These are phyloP conservation scores for Zanthoxylum bungeanum DNA, from an alignment of 345 rosid species.

Conservation along the genomic window DNA sequence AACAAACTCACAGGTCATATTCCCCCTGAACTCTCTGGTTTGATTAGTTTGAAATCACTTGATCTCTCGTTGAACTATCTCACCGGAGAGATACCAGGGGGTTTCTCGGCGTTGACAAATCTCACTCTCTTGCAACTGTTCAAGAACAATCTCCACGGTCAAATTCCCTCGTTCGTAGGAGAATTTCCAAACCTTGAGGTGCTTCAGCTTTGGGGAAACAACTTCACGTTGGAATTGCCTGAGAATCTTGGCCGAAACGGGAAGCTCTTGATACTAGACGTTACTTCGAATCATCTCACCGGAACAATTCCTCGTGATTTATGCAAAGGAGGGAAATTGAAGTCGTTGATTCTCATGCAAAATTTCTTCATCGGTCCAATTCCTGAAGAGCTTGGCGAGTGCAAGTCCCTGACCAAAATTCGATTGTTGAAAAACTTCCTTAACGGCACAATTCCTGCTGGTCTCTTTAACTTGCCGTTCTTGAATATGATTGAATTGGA, in stretches of 20 bases:
- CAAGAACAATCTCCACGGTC: conserved; percentile 59
- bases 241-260: conserved; percentile 68
- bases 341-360: conserved; percentile 51
- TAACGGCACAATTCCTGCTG: conserved; percentile 64
- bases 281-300: conserved; percentile 61
- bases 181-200: conserved; percentile 65
- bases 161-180: conserved; percentile 61
- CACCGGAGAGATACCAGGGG: conserved; percentile 71
- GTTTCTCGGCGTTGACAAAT: conserved; percentile 42
- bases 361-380: conserved; percentile 74
- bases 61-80: conserved; percentile 66
- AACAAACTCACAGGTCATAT: conserved; percentile 68
- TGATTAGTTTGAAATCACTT: conserved; percentile 61
- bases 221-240: conserved; percentile 66
- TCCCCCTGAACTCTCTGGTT: conserved; percentile 66
- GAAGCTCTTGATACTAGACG: conserved; percentile 55
- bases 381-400: conserved; percentile 64
- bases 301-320: conserved; percentile 66
- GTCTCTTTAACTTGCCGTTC: conserved; percentile 55
- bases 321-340: conserved; percentile 59
- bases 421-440: conserved; percentile 53
- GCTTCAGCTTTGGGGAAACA: conserved; percentile 72
- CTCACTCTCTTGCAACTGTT: conserved; percentile 63
- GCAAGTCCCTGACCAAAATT: conserved; percentile 56
- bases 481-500: conserved; percentile 45